Evolutionary conservation across 495 filamentous ascomycete species (phyloP), one percentile per base, ranked within the genome.

Genomic region (Arthonia radiata): DNA sequence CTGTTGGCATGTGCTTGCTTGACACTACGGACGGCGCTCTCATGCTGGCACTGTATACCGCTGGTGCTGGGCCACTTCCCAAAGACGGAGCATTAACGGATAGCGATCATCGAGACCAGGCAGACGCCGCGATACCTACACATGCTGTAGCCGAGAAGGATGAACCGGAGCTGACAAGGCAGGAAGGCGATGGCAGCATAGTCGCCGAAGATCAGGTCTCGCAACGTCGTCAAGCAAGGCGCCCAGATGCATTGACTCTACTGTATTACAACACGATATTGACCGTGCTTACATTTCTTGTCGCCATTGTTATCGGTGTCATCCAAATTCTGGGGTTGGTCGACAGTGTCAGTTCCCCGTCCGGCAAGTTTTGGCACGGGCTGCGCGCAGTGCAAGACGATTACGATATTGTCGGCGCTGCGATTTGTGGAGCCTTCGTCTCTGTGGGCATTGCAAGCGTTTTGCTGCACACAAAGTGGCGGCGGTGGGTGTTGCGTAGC

Each of bases 191-290:
- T n/a, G n/a, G n/a, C n/a, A n/a, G n/a, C n/a, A n/a, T n/a, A n/a
- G n/a, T n/a, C n/a, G n/a, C n/a, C n/a, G n/a, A n/a, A n/a, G n/a
- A n/a, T n/a, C n/a, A n/a, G n/a, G n/a, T n/a, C n/a, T n/a, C n/a
- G n/a, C n/a, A n/a, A n/a, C n/a, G n/a, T n/a, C n/a, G n/a, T n/a
- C n/a, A n/a, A n/a, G n/a, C n/a, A n/a, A n/a, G n/a, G n/a, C n/a
- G n/a, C n/a, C n/a, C n/a, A n/a, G n/a, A n/a, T n/a, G n/a, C n/a
- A n/a, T n/a, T n/a, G n/a, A n/a, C 82, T 9, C 77, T 92, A 28
- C 45, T 91, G 7, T 94, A 94, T 51, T 93, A 91, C 54, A 86
- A 76, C 9, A 83, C 90, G 39, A 74, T 91, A 2, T 53, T 94
- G 11, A 92, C 79, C 0, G 60, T 60, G 1, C 58, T 92, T 31